Conservation (phyloP, 768 basidiomycete genomes). For the Mrakia blollopis region DNA sequence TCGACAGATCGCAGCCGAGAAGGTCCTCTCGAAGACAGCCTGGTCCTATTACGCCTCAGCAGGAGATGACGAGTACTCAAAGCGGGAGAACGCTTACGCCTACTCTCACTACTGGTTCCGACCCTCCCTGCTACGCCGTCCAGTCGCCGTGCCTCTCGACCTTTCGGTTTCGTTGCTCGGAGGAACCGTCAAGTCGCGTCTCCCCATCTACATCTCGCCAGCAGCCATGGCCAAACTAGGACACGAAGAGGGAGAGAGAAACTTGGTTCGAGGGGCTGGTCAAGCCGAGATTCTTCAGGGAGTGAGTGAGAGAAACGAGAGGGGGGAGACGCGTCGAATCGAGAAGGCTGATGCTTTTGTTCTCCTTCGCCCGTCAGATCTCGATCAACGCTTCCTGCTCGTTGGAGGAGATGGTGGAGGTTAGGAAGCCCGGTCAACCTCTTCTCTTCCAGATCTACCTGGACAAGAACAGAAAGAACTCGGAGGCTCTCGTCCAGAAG, state of each 20-base stretch:
- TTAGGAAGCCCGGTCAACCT: constrained; percentile 40
- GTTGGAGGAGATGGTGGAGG: constrained; percentile 46
- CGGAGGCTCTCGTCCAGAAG: constrained; percentile 23
- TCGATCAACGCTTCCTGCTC: constrained; percentile 46
- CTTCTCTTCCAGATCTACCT: constrained; percentile 42
- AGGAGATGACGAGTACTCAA: constrained; percentile 24
- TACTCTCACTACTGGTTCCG: constrained; percentile 44
- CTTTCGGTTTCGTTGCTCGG: background rate
- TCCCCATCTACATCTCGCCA: constrained; percentile 78
- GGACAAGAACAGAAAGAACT: constrained; percentile 18
- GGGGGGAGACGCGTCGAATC: background rate
- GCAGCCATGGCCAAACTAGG: constrained; percentile 77
- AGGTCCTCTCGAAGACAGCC: constrained; percentile 44
- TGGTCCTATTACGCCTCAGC: constrained; percentile 46
- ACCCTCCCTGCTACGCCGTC: constrained; percentile 37
- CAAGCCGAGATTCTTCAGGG: constrained; percentile 66
- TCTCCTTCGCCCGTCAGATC: constrained; percentile 32
- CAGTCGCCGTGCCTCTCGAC: constrained; percentile 30
- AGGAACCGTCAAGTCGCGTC: constrained; percentile 34
- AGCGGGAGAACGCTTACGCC: constrained; percentile 35
- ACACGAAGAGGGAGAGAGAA: constrained; percentile 78
- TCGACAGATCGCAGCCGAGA: constrained; percentile 39
- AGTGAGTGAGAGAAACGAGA: constrained; percentile 39
- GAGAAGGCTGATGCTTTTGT: background rate
- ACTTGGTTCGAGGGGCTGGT: constrained; percentile 65